A percentile compares a stretch with the other conserved stretches of the same genome.
Evolutionary conservation across 1,139 yeast genomes (phyloP).

Genomic region (Zygoascus sp.): DNA sequence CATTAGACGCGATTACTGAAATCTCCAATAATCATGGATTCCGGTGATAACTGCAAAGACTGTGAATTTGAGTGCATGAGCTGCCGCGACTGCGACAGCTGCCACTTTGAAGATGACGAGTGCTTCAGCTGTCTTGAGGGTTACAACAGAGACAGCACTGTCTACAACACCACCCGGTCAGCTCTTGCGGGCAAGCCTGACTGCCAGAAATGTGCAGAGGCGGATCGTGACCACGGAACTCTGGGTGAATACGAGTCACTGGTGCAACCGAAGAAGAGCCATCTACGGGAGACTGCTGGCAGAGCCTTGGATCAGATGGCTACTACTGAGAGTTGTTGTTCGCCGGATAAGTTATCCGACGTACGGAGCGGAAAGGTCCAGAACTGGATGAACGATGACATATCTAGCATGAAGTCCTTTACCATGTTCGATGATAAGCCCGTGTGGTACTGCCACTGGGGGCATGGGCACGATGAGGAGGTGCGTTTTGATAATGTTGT

Average conservation of each 20-base stretch:
- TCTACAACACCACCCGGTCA: background rate
- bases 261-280: conserved; percentile 4
- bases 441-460: conserved; percentile 34
- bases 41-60: background rate
- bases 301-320: conserved; percentile 2
- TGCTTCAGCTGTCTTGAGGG: conserved; percentile 9
- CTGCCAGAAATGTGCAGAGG: conserved; percentile 21
- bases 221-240: conserved; percentile 18
- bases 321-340: too few relatives aligned
- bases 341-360: background rate
- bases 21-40: too few relatives aligned
- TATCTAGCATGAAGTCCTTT: conserved; percentile 1
- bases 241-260: background rate
- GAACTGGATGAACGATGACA: conserved; percentile 10
- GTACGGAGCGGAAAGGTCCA: background rate
- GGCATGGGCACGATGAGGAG: conserved; percentile 31
- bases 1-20: background rate
- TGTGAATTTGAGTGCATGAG: conserved; percentile 9
- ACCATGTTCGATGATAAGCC: conserved; percentile 6
- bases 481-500: conserved; percentile 27
- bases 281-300: background rate
- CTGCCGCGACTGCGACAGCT: conserved; percentile 10
- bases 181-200: conserved; percentile 9
- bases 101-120: conserved; percentile 9
- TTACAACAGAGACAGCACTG: background rate